A percentile compares a stretch with the other conserved stretches of the same genome.
Evolutionary conservation across 331 rosid species (phyloP).

Genomic region (Acacia pycnantha): DNA sequence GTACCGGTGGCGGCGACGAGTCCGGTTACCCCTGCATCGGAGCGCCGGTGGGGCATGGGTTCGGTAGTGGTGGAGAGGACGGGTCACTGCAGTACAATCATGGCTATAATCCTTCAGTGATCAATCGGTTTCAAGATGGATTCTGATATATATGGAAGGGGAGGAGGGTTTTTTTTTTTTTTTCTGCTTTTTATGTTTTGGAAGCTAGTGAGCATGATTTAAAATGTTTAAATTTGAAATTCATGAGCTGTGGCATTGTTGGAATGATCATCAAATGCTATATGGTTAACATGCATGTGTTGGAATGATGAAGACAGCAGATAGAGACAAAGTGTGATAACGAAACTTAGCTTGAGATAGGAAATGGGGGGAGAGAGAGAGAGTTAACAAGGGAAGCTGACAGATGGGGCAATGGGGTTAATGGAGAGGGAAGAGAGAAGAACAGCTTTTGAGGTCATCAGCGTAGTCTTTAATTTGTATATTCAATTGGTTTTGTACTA

Average conservation of each 20-base stretch:
- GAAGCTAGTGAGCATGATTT: constrained; percentile 4
- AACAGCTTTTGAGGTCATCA: constrained; percentile 85
- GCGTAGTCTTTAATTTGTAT: constrained; percentile 9
- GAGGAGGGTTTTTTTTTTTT: neutral
- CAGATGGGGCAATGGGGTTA: constrained; percentile 56
- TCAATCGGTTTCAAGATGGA: constrained; percentile 90
- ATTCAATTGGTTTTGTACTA: neutral
- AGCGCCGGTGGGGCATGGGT: constrained; percentile 80
- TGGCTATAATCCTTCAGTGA: constrained; percentile 33
- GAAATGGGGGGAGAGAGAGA: constrained; percentile 29
- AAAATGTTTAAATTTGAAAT: neutral
- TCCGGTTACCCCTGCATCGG: constrained; percentile 70
- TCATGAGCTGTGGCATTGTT: too few species aligned
- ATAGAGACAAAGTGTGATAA: neutral
- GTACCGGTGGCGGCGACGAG: neutral
- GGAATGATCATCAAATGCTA: too few species aligned
- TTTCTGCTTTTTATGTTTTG: neutral
- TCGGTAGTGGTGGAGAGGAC: constrained; percentile 46
- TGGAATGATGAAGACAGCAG: neutral
- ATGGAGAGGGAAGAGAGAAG: constrained; percentile 35
- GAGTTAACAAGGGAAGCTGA: constrained; percentile 54
- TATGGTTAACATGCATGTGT: too few species aligned
- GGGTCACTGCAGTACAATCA: constrained; percentile 33
- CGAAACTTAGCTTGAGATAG: neutral
- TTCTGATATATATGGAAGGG: constrained; percentile 36